Percentiles rank a stretch among this genome's conserved stretches.
Evolutionary conservation across 2,329 filamentous ascomycete species (phyloP).

Genomic region (Fusarium duplospermum): DNA sequence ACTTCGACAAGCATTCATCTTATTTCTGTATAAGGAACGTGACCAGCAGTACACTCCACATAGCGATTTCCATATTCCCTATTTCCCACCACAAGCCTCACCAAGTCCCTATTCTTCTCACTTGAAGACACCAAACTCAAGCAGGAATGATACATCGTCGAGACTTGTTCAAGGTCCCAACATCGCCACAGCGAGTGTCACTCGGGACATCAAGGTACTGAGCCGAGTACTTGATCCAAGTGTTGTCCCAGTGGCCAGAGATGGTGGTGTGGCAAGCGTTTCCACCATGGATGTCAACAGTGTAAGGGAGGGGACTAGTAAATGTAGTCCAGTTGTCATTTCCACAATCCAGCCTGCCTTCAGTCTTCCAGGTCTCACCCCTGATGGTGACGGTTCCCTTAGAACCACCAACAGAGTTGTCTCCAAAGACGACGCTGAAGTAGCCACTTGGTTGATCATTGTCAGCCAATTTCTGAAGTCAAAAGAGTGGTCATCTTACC

Average conservation of each 20-base stretch:
- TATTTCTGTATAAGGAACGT: no score
- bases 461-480: neutral
- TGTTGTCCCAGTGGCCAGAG: neutral
- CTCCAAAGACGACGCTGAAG: slow-evolving; percentile 6
- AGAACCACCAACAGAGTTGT: neutral
- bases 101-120: neutral
- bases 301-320: neutral
- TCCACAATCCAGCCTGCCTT: neutral
- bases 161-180: slow-evolving; percentile 1
- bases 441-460: neutral
- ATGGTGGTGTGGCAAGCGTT: neutral
- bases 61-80: neutral
- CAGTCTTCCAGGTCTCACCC: neutral
- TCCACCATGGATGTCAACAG: neutral
- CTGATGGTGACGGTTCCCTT: neutral
- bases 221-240: slow-evolving; percentile 1
- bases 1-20: no score
- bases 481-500: neutral
- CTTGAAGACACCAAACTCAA: neutral
- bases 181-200: slow-evolving; percentile 2
- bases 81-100: neutral
- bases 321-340: slow-evolving; percentile 1
- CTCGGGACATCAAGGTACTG: neutral
- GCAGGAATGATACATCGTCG: slow-evolving; percentile 2
- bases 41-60: no score